Conservation (phyloP, 2,329 filamentous ascomycete species). For the Trichothecium roseum region DNA sequence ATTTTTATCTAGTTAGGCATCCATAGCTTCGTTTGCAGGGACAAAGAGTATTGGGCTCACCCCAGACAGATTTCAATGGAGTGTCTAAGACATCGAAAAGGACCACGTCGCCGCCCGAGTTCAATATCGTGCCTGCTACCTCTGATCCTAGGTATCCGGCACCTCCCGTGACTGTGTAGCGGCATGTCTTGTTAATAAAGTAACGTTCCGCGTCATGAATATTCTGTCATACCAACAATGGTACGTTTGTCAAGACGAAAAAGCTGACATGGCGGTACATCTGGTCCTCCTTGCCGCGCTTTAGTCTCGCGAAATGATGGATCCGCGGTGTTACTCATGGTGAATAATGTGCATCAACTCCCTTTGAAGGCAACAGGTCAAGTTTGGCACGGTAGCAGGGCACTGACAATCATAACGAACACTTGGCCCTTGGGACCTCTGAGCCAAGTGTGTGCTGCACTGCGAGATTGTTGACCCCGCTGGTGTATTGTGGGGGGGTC, state of each 20-base stretch:
- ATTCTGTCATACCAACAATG: neutral
- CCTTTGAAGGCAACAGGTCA: no score
- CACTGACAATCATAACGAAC: no score
- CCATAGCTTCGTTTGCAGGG: neutral
- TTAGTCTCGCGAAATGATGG: neutral
- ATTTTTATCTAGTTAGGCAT: neutral
- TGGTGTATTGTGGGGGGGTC: no score
- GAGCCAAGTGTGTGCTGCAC: no score
- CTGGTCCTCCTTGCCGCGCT: neutral
- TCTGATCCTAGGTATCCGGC: neutral
- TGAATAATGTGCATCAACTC: no score
- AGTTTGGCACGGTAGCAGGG: no score
- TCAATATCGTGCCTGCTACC: slow-evolving; percentile 10
- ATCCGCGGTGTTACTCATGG: neutral
- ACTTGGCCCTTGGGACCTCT: no score
- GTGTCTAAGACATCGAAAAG: slow-evolving; percentile 15
- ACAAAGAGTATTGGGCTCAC: slow-evolving; percentile 6
- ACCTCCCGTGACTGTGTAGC: neutral
- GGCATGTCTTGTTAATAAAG: neutral
- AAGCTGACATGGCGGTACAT: neutral
- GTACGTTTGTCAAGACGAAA: slow-evolving; percentile 1
- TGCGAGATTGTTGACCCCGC: no score
- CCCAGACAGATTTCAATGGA: slow-evolving; percentile 9
- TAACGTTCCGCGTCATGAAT: no score
- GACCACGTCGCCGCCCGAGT: slow-evolving; percentile 21